Percentiles rank a stretch among this genome's conserved stretches.
Evolutionary conservation across 139 green algal species (phyloP).

Genomic region (Tetradesmus obliquus): DNA sequence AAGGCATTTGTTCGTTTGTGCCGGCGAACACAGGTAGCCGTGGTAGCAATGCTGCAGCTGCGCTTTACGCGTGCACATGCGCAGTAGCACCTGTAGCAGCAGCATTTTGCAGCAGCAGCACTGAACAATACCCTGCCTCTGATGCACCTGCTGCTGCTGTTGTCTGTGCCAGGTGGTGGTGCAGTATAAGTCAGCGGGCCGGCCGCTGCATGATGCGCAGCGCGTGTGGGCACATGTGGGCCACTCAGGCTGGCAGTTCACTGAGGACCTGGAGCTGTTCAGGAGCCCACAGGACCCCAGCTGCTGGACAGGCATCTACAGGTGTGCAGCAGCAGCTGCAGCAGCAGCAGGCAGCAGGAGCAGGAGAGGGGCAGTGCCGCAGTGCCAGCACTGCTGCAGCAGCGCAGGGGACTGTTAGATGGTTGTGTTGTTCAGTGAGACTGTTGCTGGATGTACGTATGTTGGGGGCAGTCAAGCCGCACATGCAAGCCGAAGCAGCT

Average conservation of each 20-base stretch:
- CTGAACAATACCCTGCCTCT: neutral
- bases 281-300: neutral
- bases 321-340: constrained; percentile 8
- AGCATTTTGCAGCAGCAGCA: neutral
- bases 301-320: constrained; percentile 39
- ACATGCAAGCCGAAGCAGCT: too few species aligned
- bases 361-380: neutral
- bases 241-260: constrained; percentile 38
- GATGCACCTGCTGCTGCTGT: neutral
- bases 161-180: constrained; percentile 15
- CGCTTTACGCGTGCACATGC: neutral
- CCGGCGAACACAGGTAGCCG: too few species aligned
- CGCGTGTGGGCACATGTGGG: constrained; percentile 44
- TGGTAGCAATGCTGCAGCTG: too few species aligned
- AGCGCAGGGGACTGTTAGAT: neutral
- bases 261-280: constrained; percentile 39
- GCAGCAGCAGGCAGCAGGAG: neutral
- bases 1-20: too few species aligned
- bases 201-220: constrained; percentile 3
- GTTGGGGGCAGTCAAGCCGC: too few species aligned
- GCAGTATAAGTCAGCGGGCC: constrained; percentile 30
- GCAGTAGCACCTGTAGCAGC: neutral
- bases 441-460: too few species aligned
- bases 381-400: neutral
- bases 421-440: too few species aligned